Evolutionary conservation across 352 stramenopile genomes (phyloP).

Genomic region (Phytophthora crassamura): DNA sequence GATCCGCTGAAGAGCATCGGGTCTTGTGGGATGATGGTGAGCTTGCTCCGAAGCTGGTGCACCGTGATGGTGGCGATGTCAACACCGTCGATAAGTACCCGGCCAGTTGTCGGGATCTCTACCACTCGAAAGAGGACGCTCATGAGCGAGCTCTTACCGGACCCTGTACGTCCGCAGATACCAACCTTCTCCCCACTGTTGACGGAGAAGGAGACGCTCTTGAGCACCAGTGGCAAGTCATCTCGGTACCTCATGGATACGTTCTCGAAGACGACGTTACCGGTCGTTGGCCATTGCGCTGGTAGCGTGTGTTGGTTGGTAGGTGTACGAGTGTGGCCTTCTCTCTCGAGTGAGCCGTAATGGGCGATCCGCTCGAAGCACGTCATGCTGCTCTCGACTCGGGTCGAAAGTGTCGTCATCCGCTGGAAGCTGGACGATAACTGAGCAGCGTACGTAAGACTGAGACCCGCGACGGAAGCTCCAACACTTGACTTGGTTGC

Average conservation of each 20-base stretch:
- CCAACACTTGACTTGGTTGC: constrained; percentile 47
- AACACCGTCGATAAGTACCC: constrained; percentile 87
- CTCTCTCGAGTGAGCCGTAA: constrained; percentile 41
- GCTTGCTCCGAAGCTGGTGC: constrained; percentile 41
- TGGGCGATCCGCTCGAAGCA: constrained; percentile 40
- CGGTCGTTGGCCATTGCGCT: constrained; percentile 47
- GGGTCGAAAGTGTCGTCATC: constrained; percentile 21
- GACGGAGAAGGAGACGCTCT: constrained; percentile 56
- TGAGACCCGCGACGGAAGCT: constrained; percentile 31
- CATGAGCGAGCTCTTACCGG: constrained; percentile 57
- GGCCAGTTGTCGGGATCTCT: constrained; percentile 42
- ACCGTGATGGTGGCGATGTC: constrained; percentile 61
- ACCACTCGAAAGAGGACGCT: constrained; percentile 50
- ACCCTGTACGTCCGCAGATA: constrained; percentile 55
- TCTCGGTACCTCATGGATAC: constrained; percentile 53
- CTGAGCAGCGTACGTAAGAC: constrained; percentile 44
- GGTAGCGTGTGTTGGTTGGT: constrained; percentile 7
- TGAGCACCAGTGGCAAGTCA: constrained; percentile 52
- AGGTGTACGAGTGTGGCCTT: constrained; percentile 25
- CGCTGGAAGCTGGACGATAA: constrained; percentile 49
- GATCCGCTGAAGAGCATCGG: constrained; percentile 92
- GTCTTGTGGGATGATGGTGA: constrained; percentile 85
- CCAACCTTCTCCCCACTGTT: constrained; percentile 80
- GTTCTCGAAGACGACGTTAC: constrained; percentile 49
- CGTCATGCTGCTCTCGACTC: constrained; percentile 58